phyloP scores from a whole-genome alignment of 805 yeast species.

The Metschnikowia koreensis region DNA sequence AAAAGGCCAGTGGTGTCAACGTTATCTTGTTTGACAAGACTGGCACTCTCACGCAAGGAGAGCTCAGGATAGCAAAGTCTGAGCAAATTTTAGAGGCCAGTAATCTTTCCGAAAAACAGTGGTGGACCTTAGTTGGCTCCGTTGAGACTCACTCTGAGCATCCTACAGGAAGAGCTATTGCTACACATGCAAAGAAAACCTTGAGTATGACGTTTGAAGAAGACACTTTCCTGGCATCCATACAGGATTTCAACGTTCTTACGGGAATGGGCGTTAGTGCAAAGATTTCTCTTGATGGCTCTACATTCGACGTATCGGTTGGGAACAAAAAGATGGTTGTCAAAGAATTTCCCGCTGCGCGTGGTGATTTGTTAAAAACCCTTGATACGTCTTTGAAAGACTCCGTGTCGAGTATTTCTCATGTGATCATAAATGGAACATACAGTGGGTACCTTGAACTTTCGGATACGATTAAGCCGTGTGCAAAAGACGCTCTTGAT shows the following conservation, averaged over 20 bases:
- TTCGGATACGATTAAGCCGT: slow-evolving; percentile 64
- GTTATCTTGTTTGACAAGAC: slow-evolving; percentile 89
- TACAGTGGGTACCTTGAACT: slow-evolving; percentile 67
- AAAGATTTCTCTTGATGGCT: slow-evolving; percentile 19
- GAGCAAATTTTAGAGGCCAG: neutral
- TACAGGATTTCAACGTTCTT: slow-evolving; percentile 35
- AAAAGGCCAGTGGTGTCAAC: slow-evolving; percentile 61
- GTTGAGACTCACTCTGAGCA: slow-evolving; percentile 78
- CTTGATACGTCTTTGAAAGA: slow-evolving; percentile 17
- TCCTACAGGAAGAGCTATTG: slow-evolving; percentile 78
- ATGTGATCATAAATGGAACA: slow-evolving; percentile 55
- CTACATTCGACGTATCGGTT: slow-evolving; percentile 23
- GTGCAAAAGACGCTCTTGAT: slow-evolving; percentile 59
- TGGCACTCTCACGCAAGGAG: slow-evolving; percentile 89
- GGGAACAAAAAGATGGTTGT: slow-evolving; percentile 53
- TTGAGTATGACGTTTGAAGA: slow-evolving; percentile 34
- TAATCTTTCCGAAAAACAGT: slow-evolving; percentile 22
- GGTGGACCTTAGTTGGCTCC: slow-evolving; percentile 56
- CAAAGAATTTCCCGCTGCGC: slow-evolving; percentile 18
- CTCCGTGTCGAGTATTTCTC: slow-evolving; percentile 46
- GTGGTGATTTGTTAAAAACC: slow-evolving; percentile 8
- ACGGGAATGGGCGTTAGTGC: slow-evolving; percentile 50
- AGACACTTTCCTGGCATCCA: slow-evolving; percentile 24
- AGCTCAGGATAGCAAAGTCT: slow-evolving; percentile 47
- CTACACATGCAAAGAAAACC: slow-evolving; percentile 30